Conservation (phyloP, 169 alveolate species). For the Miamiensis avidus region DNA sequence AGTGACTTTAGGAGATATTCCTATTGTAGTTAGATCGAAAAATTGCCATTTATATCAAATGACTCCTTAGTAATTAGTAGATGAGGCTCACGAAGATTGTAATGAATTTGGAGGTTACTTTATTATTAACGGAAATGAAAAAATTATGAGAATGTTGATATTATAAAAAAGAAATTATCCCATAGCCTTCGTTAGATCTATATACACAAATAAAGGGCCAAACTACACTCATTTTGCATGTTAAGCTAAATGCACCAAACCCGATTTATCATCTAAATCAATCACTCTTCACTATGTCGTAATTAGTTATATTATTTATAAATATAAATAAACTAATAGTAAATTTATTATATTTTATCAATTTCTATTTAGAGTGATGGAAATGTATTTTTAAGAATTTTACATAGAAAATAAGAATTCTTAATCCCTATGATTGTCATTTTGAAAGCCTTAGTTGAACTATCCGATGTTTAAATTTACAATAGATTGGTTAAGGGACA, state of each 20-base stretch:
- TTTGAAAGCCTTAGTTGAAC: conserved; percentile 73
- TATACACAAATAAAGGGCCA: conserved; percentile 86
- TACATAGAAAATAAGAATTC: conserved; percentile 83
- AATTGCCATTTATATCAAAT: conserved; percentile 92
- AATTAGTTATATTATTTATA: too few species aligned
- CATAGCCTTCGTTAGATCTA: conserved; percentile 83
- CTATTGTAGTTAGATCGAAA: conserved; percentile 96
- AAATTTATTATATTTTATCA: too few species aligned
- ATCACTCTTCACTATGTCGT: conserved; percentile 84
- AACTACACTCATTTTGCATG: conserved; percentile 81
- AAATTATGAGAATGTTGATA: conserved; percentile 95
- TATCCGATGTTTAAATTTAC: conserved; percentile 77
- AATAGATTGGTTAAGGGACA: conserved; percentile 69
- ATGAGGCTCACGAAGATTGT: conserved; percentile 95
- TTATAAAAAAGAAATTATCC: conserved; percentile 95
- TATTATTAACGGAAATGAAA: conserved; percentile 97
- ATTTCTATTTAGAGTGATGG: conserved; percentile 80
- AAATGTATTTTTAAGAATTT: conserved; percentile 77
- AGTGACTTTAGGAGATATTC: conserved; percentile 94
- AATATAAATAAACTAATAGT: neutral
- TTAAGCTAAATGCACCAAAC: conserved; percentile 85
- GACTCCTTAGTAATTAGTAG: conserved; percentile 89
- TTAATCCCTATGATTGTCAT: conserved; percentile 85
- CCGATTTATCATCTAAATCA: conserved; percentile 84
- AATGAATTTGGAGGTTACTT: conserved; percentile 99